Base-by-base conservation (phyloP, 192 early-diverging fungal genomes). In the Paraglomus occultum region DNA sequence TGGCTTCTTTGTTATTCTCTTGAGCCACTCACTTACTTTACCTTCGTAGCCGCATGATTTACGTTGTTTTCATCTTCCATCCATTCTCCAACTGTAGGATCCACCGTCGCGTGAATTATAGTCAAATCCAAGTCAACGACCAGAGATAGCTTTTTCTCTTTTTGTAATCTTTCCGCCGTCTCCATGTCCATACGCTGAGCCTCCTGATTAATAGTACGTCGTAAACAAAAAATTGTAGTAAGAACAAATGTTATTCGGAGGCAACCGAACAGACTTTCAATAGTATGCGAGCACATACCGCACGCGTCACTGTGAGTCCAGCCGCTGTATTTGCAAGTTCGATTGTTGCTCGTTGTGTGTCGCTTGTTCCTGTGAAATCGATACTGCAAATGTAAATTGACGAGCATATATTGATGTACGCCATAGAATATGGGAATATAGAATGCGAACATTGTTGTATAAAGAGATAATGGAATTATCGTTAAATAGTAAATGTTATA, bases 121-220 rank as follows among this genome's bases (percentile, higher is more conserved):
- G 97, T 99, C 77, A 96, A 95, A 77, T 99, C 97, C 53, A 99
- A 83, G 84, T 99, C 97, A 17, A 99, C 84, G 59, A 99, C 89
- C 22, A 99, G 77, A 5, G 91, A 93, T 48, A 99, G 83, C 72
- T 90, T 93, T 57, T 83, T 76, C 39, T 81, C 82, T 4, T 77
- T 71, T 63, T 89, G 67, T 53, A 99, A 78, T 69, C 90, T 80
- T 4, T 80, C 63, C 11, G 85, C 76, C 14, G 80, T 92, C 23
- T 85, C 85, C n/a, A 85, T 67, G 51, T 96, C 92, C 45, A 95
- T 71, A 12, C 86, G 67, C 51, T 85, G 73, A 4, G 91, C 93
- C 70, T 90, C 90, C 85, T 90, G 69, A 22, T 44, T 22, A 61
- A 18, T 49, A 50, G 8, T n/a, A 43, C 43, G 17, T 48, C 45